phyloP scores from a whole-genome alignment of 257 asterid genomes.

The Salvia hispanica region DNA sequence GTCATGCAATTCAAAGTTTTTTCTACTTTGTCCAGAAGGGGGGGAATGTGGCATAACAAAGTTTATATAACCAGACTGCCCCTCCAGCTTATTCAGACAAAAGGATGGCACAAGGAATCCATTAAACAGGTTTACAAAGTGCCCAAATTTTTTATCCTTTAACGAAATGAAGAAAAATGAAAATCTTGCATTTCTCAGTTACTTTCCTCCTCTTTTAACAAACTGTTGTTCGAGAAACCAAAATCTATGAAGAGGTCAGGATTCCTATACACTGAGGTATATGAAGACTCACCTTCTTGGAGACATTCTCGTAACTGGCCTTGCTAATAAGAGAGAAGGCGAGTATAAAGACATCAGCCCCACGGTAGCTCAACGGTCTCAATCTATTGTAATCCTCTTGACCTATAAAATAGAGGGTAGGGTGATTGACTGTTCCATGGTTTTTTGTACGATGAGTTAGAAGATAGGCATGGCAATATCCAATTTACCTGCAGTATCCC shows the following conservation, averaged over 20 bases:
- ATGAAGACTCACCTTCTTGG: slow-evolving; percentile 51
- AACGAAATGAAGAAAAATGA: slow-evolving; percentile 1
- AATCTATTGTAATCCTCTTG: slow-evolving; percentile 77
- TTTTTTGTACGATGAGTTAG: slow-evolving; percentile 12
- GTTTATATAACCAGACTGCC: slow-evolving; percentile 8
- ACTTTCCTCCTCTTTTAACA: background rate
- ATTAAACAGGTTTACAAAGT: background rate
- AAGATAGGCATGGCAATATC: background rate
- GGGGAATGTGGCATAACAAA: slow-evolving; percentile 1
- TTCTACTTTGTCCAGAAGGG: background rate
- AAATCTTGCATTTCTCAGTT: background rate
- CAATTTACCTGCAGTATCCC: slow-evolving; percentile 80
- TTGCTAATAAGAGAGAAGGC: slow-evolving; percentile 86
- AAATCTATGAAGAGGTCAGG: background rate
- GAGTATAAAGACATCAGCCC: slow-evolving; percentile 84
- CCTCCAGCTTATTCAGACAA: background rate
- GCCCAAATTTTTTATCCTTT: background rate
- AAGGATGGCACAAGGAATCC: background rate
- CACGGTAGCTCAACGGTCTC: slow-evolving; percentile 84
- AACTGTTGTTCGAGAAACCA: slow-evolving; percentile 11
- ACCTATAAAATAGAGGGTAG: slow-evolving; percentile 42
- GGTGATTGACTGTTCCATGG: slow-evolving; percentile 1
- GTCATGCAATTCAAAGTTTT: background rate
- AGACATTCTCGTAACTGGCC: slow-evolving; percentile 76
- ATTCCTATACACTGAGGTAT: background rate